Percentiles rank a stretch among this genome's conserved stretches.
These are phyloP conservation scores for Psilocybe mexicana DNA, from an alignment of 1,284 basidiomycete genomes.

Conservation along the genomic window DNA sequence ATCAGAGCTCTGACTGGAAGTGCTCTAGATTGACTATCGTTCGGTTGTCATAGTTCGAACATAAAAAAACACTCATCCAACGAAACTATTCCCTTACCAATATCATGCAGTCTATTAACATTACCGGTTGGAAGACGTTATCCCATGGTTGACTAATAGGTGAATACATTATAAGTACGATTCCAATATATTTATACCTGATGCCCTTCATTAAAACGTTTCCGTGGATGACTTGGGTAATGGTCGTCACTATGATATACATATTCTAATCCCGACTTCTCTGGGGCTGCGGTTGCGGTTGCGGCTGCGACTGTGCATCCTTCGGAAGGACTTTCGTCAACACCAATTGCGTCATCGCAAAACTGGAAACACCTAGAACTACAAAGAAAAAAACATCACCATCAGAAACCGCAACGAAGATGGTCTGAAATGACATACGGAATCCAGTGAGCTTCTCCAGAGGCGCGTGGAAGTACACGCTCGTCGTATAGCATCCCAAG, in stretches of 20 bases:
- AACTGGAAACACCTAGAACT: conserved; percentile 42
- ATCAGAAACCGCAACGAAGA: neutral
- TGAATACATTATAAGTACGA: neutral
- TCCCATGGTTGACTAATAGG: neutral
- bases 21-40: no score
- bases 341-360: conserved; percentile 33
- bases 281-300: neutral
- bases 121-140: neutral
- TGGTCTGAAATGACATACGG: conserved; percentile 52
- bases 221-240: neutral
- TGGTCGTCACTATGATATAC: neutral
- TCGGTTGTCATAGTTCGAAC: no score
- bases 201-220: neutral
- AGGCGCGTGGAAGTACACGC: conserved; percentile 90
- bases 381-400: neutral
- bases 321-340: conserved; percentile 14
- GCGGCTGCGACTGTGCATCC: neutral
- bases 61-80: no score
- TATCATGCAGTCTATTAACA: no score
- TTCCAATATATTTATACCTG: neutral
- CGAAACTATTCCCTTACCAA: no score
- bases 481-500: conserved; percentile 78
- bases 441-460: conserved; percentile 87
- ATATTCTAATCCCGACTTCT: neutral
- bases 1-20: no score